Conservation (phyloP, 176 grass and related monocot species). For the Secale cereale region DNA sequence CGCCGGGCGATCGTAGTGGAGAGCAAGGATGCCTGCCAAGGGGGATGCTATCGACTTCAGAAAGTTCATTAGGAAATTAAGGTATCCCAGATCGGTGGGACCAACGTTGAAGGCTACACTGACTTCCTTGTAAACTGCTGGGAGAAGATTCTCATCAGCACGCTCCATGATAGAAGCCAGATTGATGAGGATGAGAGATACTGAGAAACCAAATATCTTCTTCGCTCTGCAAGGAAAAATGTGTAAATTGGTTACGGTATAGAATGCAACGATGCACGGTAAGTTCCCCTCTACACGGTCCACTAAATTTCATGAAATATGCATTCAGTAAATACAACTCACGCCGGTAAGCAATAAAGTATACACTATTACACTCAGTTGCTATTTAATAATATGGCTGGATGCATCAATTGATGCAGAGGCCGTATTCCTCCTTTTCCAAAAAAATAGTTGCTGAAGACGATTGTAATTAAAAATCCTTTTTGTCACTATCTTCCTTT, state of each 20-base stretch:
- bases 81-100: slow-evolving; percentile 88
- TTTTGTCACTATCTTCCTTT: neutral
- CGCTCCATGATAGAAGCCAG: slow-evolving; percentile 88
- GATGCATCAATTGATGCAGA: too few species aligned
- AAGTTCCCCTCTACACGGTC: neutral
- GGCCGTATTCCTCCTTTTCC: too few species aligned
- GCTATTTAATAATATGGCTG: too few species aligned
- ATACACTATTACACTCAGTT: neutral
- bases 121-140: slow-evolving; percentile 96
- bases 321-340: neutral
- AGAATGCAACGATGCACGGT: neutral
- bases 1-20: slow-evolving; percentile 76
- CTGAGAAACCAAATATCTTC: slow-evolving; percentile 85
- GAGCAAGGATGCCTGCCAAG: slow-evolving; percentile 69
- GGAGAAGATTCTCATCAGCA: slow-evolving; percentile 91
- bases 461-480: neutral
- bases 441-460: too few species aligned
- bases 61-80: slow-evolving; percentile 89
- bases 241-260: neutral
- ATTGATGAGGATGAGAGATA: slow-evolving; percentile 95
- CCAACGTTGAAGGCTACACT: slow-evolving; percentile 84
- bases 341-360: neutral
- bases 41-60: slow-evolving; percentile 85
- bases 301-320: neutral
- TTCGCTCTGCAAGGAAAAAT: slow-evolving; percentile 55